Evolutionary conservation across 176 grass and related monocot species (phyloP), one percentile per base, ranked within the genome.

Genomic region (Cenchrus purpureus): DNA sequence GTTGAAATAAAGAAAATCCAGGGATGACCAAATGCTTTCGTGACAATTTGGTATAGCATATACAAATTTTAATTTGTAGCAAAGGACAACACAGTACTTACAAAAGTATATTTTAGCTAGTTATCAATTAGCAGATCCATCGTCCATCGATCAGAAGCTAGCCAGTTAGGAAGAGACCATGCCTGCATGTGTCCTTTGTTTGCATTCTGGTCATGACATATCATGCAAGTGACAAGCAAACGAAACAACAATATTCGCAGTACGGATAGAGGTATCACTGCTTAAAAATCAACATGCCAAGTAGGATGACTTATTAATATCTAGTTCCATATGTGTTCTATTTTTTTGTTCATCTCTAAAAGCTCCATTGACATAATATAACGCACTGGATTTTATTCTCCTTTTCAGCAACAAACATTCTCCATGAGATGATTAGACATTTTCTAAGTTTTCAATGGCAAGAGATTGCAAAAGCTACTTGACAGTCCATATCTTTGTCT

Each of bases 241-340:
- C 19, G 40, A 70, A 82, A 77, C 51, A 82, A 82, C 12, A 70
- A 62, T 69, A 68, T 55, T 42, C 12, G 2, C 59, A 28, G 79
- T 87, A 87, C 71, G 78, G 79, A 72, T 20, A 70, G 29, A 50
- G 52, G 51, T 45, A 71, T 49, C 50, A 82, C 8, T 25, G 17
- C 40, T 68, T 49, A 66, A 45, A 58, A 58, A 82, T 67, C 49
- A 75, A 87, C 60, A 55, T 56, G 37, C 22, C 70, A 81, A 71
- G 34, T 19, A 86, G 32, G 48, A 54, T 3, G 15, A 57, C 54
- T 77, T 77, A 12, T 40, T 4, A 40, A 40, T 22, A 55, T 54
- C 1, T 15, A 71, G 7, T 16, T 64, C 2, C 65, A 31, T 10
- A 11, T 28, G 12, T 76, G 10, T 20, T 9, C 3, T n/a, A 7